Percentiles rank a stretch among this genome's conserved stretches.
These are phyloP conservation scores for Alternaria ventricosa DNA, from an alignment of 2,329 filamentous ascomycete species.

Conservation along the genomic window DNA sequence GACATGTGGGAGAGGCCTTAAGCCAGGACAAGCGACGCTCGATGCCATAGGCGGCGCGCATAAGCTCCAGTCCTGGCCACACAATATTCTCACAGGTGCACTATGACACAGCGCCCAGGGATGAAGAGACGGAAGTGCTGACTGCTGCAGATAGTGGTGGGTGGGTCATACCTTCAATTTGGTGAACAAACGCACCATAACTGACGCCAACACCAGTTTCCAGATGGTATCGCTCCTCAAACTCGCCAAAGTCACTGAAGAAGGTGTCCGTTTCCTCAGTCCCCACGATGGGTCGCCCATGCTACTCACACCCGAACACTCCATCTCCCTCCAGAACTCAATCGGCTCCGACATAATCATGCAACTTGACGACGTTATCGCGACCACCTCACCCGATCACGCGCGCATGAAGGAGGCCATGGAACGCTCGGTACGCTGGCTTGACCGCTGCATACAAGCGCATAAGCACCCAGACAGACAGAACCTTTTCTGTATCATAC, in stretches of 20 bases:
- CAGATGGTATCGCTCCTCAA: constrained; percentile 98
- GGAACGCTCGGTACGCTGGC: constrained; percentile 92
- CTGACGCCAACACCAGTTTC: constrained; percentile 67
- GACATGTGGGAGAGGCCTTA: constrained; percentile 67
- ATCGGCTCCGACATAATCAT: constrained; percentile 99
- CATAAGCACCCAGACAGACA: constrained; percentile 83
- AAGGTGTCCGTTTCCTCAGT: constrained; percentile 93
- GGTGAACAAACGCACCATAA: constrained; percentile 15
- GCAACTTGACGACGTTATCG: constrained; percentile 98
- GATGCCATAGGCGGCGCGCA: constrained; percentile 91
- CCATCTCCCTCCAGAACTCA: constrained; percentile 92
- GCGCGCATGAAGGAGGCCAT: constrained; percentile 92
- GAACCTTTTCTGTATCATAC: constrained; percentile 98
- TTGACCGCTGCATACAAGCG: constrained; percentile 91
- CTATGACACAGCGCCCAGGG: background rate
- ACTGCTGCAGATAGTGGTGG: constrained; percentile 54
- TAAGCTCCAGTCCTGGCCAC: constrained; percentile 90
- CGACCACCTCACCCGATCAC: constrained; percentile 89
- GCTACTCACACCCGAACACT: constrained; percentile 97
- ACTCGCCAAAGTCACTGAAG: constrained; percentile 91
- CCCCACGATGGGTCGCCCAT: constrained; percentile 95
- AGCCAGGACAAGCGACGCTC: constrained; percentile 88
- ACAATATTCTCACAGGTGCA: constrained; percentile 84
- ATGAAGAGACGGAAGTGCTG: constrained; percentile 19
- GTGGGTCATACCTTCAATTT: constrained; percentile 43